These are phyloP conservation scores for Globisporangium cederbergense DNA, from an alignment of 352 stramenopile genomes.

Conservation along the genomic window DNA sequence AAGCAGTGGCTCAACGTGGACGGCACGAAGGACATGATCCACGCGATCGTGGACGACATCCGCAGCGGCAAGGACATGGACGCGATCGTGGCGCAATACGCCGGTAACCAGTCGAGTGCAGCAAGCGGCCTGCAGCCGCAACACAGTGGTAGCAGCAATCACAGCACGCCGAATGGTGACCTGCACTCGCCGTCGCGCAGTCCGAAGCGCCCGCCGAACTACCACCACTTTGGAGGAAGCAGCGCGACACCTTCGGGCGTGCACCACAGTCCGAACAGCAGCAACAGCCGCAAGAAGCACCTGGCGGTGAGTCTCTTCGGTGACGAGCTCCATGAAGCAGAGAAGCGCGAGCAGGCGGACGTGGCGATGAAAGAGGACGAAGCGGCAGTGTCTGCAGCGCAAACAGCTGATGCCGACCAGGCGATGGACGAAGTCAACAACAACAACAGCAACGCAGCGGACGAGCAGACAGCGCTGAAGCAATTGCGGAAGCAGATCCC, in stretches of 20 bases:
- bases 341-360: slow-evolving; percentile 19
- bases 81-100: slow-evolving; percentile 27
- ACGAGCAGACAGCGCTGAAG: background rate
- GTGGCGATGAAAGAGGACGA: slow-evolving; percentile 40
- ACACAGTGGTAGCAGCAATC: background rate
- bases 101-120: slow-evolving; percentile 9
- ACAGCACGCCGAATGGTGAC: slow-evolving; percentile 1
- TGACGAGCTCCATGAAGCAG: slow-evolving; percentile 51
- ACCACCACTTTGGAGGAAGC: slow-evolving; percentile 52
- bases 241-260: slow-evolving; percentile 14
- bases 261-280: slow-evolving; percentile 34
- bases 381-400: background rate
- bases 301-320: slow-evolving; percentile 75
- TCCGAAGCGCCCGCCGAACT: slow-evolving; percentile 78
- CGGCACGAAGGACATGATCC: slow-evolving; percentile 83
- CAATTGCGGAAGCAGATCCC: slow-evolving; percentile 43
- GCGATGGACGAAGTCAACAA: slow-evolving; percentile 28
- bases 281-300: slow-evolving; percentile 51
- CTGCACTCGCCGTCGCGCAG: slow-evolving; percentile 52
- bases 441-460: slow-evolving; percentile 5
- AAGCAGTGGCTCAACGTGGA: slow-evolving; percentile 86
- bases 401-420: slow-evolving; percentile 17
- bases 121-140: background rate
- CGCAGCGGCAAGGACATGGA: slow-evolving; percentile 71
- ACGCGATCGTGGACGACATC: slow-evolving; percentile 73